Evolutionary conservation across 768 basidiomycete genomes (phyloP).

Genomic region (Pleurotus salmoneostramineus): DNA sequence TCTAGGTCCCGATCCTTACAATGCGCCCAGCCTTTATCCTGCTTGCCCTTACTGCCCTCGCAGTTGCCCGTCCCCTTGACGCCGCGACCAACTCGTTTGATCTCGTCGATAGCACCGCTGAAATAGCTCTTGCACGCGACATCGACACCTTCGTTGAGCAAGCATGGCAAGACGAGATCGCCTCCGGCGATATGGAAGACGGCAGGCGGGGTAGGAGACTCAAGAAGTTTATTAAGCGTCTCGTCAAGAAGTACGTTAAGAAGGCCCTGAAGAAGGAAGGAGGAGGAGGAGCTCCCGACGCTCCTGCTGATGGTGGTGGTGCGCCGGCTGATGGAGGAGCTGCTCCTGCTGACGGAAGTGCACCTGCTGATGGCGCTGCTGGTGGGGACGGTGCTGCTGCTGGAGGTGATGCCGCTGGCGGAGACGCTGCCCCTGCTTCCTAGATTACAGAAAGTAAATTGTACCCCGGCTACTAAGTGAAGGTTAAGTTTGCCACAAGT

Average conservation of each 20-base stretch:
- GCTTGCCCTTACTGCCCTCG: slow-evolving; percentile 1
- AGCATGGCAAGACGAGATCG: not conserved
- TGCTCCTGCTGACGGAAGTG: not conserved
- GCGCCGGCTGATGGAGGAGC: not conserved
- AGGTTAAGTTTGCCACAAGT: not conserved
- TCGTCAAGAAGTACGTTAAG: not conserved
- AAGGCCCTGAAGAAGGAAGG: not conserved
- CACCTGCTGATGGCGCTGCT: not conserved
- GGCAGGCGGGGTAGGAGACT: not conserved
- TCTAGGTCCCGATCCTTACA: not conserved
- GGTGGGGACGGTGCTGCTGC: not conserved
- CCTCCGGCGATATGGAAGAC: not conserved
- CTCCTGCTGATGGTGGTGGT: not conserved
- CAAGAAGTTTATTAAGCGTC: not conserved
- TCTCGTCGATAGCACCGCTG: not conserved
- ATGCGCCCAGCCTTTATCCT: slow-evolving; percentile 4
- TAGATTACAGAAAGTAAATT: not conserved
- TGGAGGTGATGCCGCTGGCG: not conserved
- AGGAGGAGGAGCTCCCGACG: not conserved
- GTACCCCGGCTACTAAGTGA: too few relatives aligned
- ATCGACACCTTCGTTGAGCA: not conserved
- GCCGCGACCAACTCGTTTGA: not conserved
- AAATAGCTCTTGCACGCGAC: not conserved
- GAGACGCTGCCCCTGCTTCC: not conserved
- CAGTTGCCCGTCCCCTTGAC: not conserved